Evolutionary conservation across 2,329 filamentous ascomycete genomes (phyloP), one percentile per base, ranked within the genome.

Genomic region (Aspergillus luchuensis): DNA sequence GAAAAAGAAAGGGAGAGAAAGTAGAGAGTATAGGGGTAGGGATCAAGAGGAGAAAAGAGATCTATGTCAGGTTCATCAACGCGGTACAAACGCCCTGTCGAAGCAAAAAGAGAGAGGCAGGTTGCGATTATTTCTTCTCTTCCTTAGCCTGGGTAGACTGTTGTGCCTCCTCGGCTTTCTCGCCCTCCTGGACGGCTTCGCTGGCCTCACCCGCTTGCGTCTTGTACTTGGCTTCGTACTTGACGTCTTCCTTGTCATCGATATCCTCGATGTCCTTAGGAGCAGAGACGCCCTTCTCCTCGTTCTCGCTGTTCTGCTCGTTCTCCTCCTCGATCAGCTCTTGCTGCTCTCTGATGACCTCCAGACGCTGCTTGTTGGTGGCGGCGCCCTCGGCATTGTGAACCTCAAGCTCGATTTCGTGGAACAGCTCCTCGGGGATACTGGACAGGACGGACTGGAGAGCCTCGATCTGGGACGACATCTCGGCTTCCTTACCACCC

Each of bases 331-430:
- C 89, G 60, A 99, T 99, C 64, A 99, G 87, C 76, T 97, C 95
- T 77, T 99, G 91, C 82, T 99, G 95, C 82, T 99, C 95, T 85
- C 92, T 96, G 74, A 99, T 85, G 15, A 99, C 95, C 82, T 99
- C 95, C 45, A 99, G 89, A 76, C 95, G 90, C 83, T 98, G 95
- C 85, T 96, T 97, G 86, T 99, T 99, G 67, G 95, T 99, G 23
- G 95, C 95, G 10, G 93, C 94, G 63, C 95, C 95, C 80, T 99
- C 95, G 52, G 94, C 93, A 63, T 89, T 96, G 84, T 97, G 92
- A 8, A 99, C 92, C 81, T 99, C 95, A 33, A 99, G 89, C 79
- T 98, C 95, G 65, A 99, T 97, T 82, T 99, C 95, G 83, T 99
- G 95, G 91, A 96, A 99, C 43, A 99, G 85, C 78, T 99, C 95